These are phyloP conservation scores for Tilletiopsis washingtonensis DNA, from an alignment of 1,284 basidiomycete species.

Conservation along the genomic window DNA sequence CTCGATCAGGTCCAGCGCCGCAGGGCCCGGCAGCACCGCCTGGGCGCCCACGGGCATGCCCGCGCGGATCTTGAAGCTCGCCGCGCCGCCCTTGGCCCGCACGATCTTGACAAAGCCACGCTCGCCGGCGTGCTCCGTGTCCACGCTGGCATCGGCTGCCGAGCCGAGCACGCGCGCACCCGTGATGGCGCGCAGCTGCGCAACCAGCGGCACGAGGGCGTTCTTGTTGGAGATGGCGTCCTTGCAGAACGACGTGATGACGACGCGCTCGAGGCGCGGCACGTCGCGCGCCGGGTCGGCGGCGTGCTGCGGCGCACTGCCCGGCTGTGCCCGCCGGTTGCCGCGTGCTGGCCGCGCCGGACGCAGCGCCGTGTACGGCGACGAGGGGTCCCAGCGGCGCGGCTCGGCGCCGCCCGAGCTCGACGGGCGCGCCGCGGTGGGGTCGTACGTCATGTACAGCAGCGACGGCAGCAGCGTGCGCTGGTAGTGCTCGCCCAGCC, in stretches of 20 bases:
- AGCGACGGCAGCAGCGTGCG: conserved; percentile 73
- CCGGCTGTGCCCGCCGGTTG: conserved; percentile 47
- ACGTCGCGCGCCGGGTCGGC: conserved; percentile 22
- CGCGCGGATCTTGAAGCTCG: conserved; percentile 73
- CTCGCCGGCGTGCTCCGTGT: background rate
- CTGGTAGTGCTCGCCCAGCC: conserved; percentile 77
- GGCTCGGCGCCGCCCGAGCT: conserved; percentile 24
- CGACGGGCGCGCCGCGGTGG: conserved; percentile 6
- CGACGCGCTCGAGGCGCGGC: conserved; percentile 72
- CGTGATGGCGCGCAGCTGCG: conserved; percentile 77
- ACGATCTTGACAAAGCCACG: conserved; percentile 62
- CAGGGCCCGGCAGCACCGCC: conserved; percentile 77
- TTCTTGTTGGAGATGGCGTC: conserved; percentile 63
- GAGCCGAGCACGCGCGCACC: conserved; percentile 59
- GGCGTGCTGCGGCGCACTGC: conserved; percentile 18
- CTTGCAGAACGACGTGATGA: conserved; percentile 46
- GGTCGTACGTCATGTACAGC: conserved; percentile 87
- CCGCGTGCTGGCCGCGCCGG: conserved; percentile 63
- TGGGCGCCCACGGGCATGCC: conserved; percentile 79
- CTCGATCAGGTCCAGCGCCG: conserved; percentile 89
- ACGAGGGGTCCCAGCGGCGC: conserved; percentile 64
- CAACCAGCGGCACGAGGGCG: conserved; percentile 72
- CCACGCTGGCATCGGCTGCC: conserved; percentile 19
- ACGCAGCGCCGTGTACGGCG: conserved; percentile 71
- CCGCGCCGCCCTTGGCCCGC: conserved; percentile 67